Percentiles rank a stretch among this genome's conserved stretches.
Evolutionary conservation across 2,329 filamentous ascomycete genomes (phyloP).

Genomic region (Alternaria sp.): DNA sequence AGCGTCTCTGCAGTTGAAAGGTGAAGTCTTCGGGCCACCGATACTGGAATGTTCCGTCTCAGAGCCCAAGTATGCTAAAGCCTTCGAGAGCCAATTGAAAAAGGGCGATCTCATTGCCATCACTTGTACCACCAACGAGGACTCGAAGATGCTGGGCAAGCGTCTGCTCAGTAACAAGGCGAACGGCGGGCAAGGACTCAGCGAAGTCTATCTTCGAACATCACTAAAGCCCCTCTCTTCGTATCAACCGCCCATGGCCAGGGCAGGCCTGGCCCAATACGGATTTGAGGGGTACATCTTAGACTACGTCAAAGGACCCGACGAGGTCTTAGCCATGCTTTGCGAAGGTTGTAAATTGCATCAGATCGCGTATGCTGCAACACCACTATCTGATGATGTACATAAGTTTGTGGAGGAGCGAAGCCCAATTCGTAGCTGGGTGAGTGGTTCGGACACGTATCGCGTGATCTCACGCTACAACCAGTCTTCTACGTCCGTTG

Average conservation of each 20-base stretch:
- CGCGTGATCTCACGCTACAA: slow-evolving; percentile 78
- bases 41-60: slow-evolving; percentile 81
- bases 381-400: slow-evolving; percentile 69
- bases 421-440: slow-evolving; percentile 69
- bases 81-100: slow-evolving; percentile 64
- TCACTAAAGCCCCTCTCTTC: slow-evolving; percentile 61
- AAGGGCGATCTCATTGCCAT: slow-evolving; percentile 65
- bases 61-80: slow-evolving; percentile 69
- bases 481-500: slow-evolving; percentile 72
- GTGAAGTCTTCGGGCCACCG: slow-evolving; percentile 80
- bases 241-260: slow-evolving; percentile 62
- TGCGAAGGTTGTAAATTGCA: slow-evolving; percentile 76
- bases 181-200: slow-evolving; percentile 61
- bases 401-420: slow-evolving; percentile 66
- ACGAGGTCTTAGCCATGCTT: slow-evolving; percentile 84
- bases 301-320: slow-evolving; percentile 80
- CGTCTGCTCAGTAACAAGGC: slow-evolving; percentile 61
- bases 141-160: slow-evolving; percentile 75
- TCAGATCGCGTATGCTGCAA: slow-evolving; percentile 67
- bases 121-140: slow-evolving; percentile 75
- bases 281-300: slow-evolving; percentile 83
- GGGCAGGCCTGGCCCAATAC: slow-evolving; percentile 60
- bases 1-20: slow-evolving; percentile 65
- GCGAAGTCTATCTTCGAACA: slow-evolving; percentile 73
- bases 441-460: slow-evolving; percentile 64